Evolutionary conservation across 805 yeast genomes (phyloP).

Genomic region (Metschnikowia noctiluminum): DNA sequence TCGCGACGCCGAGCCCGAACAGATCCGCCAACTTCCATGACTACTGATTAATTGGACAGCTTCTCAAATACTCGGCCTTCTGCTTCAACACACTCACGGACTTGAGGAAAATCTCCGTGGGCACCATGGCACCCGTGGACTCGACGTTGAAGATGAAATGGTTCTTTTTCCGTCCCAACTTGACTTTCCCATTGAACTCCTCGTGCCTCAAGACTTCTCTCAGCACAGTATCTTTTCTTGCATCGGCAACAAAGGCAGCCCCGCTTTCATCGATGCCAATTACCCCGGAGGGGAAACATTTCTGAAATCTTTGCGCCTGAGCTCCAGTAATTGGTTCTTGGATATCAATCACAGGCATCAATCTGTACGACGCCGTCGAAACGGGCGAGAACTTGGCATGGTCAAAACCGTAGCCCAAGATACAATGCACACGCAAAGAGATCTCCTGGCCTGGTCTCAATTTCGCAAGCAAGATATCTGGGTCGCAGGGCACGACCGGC

Average conservation of each 20-base stretch:
- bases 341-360: conserved; percentile 84
- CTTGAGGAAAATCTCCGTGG: conserved; percentile 93
- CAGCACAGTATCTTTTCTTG: conserved; percentile 94
- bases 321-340: conserved; percentile 69
- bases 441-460: conserved; percentile 97
- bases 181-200: conserved; percentile 85
- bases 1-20: conserved; percentile 5
- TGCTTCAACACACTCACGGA: conserved; percentile 80
- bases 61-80: conserved; percentile 77
- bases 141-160: conserved; percentile 95
- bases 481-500: conserved; percentile 78
- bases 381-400: conserved; percentile 98
- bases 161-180: conserved; percentile 85
- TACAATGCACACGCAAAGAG: conserved; percentile 82
- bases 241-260: conserved; percentile 79
- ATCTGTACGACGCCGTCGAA: conserved; percentile 91
- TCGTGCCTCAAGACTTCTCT: conserved; percentile 94
- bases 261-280: conserved; percentile 65
- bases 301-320: conserved; percentile 73
- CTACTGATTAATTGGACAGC: conserved; percentile 69
- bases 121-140: conserved; percentile 94
- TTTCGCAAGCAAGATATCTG: conserved; percentile 86
- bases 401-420: conserved; percentile 88
- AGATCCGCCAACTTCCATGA: neutral
- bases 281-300: conserved; percentile 93